phyloP scores from a whole-genome alignment of 1,284 basidiomycete genomes.

The Afroboletus lepidellus region DNA sequence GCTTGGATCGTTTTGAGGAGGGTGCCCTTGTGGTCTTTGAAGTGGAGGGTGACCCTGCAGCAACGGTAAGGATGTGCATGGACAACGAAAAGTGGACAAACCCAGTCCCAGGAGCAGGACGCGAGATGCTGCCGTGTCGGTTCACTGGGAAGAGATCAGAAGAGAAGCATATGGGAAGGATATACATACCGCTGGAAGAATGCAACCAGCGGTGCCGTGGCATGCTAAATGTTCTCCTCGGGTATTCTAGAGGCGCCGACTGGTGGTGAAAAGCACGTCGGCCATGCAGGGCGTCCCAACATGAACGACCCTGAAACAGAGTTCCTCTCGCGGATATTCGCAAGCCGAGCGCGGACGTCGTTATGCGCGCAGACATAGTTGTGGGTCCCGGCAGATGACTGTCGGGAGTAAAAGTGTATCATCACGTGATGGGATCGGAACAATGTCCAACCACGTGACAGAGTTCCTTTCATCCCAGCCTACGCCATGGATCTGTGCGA shows the following conservation, averaged over 20 bases:
- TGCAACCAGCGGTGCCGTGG: constrained; percentile 15
- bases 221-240: background rate
- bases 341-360: constrained; percentile 4
- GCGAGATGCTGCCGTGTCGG: constrained; percentile 44
- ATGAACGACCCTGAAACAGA: background rate
- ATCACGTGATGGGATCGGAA: background rate
- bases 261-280: constrained; percentile 14
- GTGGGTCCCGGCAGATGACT: background rate
- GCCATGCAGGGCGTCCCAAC: background rate
- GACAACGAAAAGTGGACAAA: constrained; percentile 36
- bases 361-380: constrained; percentile 12
- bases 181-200: constrained; percentile 16
- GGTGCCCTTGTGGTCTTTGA: constrained; percentile 85
- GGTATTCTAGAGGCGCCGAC: background rate
- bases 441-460: background rate
- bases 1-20: constrained; percentile 87
- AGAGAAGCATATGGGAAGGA: background rate
- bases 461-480: background rate
- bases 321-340: constrained; percentile 5
- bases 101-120: constrained; percentile 63
- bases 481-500: constrained; percentile 16
- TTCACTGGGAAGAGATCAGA: constrained; percentile 16
- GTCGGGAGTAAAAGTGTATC: background rate
- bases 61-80: background rate
- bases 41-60: constrained; percentile 83